These are phyloP conservation scores for Knufia fluminis DNA, from an alignment of 2,329 filamentous ascomycete genomes.

Conservation along the genomic window DNA sequence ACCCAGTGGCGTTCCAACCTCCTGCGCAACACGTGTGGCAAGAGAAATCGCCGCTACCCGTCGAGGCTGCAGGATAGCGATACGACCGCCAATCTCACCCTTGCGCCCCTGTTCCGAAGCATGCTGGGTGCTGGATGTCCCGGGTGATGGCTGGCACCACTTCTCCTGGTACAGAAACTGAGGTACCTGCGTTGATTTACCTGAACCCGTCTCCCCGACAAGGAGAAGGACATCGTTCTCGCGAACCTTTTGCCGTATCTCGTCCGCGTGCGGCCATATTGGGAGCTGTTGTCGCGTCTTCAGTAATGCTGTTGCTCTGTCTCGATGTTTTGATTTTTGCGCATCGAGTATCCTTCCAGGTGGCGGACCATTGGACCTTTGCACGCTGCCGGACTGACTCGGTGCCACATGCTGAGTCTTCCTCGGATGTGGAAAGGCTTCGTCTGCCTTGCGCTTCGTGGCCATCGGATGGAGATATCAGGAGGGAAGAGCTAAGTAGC, in stretches of 20 bases:
- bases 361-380: not conserved
- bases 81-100: constrained; percentile 60
- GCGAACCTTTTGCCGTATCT: constrained; percentile 57
- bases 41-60: constrained; percentile 88
- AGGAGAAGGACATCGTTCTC: constrained; percentile 69
- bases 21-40: constrained; percentile 76
- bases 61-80: constrained; percentile 89
- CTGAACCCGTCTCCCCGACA: constrained; percentile 88
- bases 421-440: not conserved
- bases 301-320: constrained; percentile 27
- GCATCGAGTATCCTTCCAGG: not conserved
- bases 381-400: not conserved
- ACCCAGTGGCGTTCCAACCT: constrained; percentile 60
- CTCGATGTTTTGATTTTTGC: not conserved
- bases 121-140: constrained; percentile 16
- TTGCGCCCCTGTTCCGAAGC: constrained; percentile 22
- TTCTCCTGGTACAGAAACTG: constrained; percentile 73
- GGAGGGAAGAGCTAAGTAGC: too few species aligned
- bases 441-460: constrained; percentile 4
- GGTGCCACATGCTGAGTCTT: not conserved
- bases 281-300: constrained; percentile 59
- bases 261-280: constrained; percentile 64
- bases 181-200: constrained; percentile 93
- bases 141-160: constrained; percentile 60
- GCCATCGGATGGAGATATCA: too few species aligned